These are phyloP conservation scores for Penicillium italicum DNA, from an alignment of 2,329 filamentous ascomycete species.

Conservation along the genomic window DNA sequence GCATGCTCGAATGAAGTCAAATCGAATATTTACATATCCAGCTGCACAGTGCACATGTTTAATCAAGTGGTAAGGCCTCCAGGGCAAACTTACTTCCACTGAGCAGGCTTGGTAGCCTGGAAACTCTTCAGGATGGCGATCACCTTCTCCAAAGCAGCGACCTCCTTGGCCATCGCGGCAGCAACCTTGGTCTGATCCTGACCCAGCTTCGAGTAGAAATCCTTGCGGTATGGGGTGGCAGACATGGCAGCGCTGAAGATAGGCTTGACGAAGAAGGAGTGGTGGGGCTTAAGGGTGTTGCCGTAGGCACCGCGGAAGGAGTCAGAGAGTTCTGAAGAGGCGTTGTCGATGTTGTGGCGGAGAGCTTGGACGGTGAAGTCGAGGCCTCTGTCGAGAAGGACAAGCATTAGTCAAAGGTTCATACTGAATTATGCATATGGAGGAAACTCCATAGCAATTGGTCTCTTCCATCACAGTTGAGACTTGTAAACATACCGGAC, in stretches of 20 bases:
- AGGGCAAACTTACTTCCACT: constrained; percentile 35
- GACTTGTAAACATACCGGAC: constrained; percentile 59
- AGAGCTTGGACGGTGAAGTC: constrained; percentile 90
- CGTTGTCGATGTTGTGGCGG: constrained; percentile 67
- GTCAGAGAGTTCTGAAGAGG: constrained; percentile 69
- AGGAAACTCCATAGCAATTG: not conserved
- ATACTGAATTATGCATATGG: not conserved
- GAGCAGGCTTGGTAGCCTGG: constrained; percentile 52
- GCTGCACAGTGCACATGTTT: constrained; percentile 7
- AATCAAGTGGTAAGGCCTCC: constrained; percentile 5
- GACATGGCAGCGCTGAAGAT: constrained; percentile 91
- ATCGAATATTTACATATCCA: constrained; percentile 25
- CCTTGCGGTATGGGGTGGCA: constrained; percentile 86
- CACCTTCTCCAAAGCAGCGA: constrained; percentile 72
- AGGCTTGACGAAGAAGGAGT: constrained; percentile 84
- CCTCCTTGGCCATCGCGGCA: constrained; percentile 64
- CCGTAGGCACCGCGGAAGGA: constrained; percentile 87
- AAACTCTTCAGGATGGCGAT: constrained; percentile 72
- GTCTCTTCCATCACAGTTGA: not conserved
- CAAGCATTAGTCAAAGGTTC: not conserved
- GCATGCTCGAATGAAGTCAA: constrained; percentile 16
- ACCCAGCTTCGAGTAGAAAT: constrained; percentile 85
- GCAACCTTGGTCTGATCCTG: constrained; percentile 53
- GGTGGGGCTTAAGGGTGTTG: constrained; percentile 84
- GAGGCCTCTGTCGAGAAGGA: constrained; percentile 61